Evolutionary conservation across 2,329 filamentous ascomycete genomes (phyloP).

Genomic region (Zymoseptoria tritici): DNA sequence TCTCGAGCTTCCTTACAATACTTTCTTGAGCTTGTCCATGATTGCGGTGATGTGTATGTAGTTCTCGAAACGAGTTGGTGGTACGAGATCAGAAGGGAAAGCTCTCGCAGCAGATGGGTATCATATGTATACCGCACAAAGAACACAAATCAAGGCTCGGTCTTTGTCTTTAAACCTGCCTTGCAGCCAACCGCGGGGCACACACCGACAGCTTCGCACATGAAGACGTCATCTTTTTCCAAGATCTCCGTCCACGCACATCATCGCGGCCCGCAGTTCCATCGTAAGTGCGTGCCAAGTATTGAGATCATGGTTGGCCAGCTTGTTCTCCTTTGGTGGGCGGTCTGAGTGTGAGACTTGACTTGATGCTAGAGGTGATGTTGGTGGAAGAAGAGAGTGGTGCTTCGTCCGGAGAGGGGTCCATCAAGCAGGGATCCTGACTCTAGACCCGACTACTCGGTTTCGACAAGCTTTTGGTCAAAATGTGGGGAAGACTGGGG

Average conservation of each 20-base stretch:
- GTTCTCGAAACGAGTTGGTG: not conserved
- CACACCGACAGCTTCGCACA: not conserved
- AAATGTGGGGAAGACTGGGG: not conserved
- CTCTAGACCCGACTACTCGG: not conserved
- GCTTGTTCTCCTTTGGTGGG: not conserved
- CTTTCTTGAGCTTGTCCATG: slow-evolving; percentile 41
- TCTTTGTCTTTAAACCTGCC: not conserved
- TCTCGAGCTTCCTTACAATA: slow-evolving; percentile 30
- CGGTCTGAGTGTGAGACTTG: not conserved
- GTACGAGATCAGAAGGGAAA: not conserved
- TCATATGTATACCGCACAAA: not conserved
- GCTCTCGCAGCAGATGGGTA: not conserved
- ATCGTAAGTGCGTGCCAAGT: not conserved
- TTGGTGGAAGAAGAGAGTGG: not conserved
- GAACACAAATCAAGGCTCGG: not conserved
- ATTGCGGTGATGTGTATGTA: not conserved
- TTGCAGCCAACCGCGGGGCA: not conserved
- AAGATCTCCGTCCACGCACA: not conserved
- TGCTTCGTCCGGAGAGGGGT: not conserved
- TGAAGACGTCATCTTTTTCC: not conserved
- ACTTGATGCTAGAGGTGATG: not conserved
- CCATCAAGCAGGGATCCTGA: not conserved
- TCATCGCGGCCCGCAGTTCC: not conserved
- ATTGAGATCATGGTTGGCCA: not conserved
- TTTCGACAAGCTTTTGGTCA: not conserved